Evolutionary conservation across 139 green algal genomes (phyloP).

Genomic region (Limnomonas spitsbergensis): DNA sequence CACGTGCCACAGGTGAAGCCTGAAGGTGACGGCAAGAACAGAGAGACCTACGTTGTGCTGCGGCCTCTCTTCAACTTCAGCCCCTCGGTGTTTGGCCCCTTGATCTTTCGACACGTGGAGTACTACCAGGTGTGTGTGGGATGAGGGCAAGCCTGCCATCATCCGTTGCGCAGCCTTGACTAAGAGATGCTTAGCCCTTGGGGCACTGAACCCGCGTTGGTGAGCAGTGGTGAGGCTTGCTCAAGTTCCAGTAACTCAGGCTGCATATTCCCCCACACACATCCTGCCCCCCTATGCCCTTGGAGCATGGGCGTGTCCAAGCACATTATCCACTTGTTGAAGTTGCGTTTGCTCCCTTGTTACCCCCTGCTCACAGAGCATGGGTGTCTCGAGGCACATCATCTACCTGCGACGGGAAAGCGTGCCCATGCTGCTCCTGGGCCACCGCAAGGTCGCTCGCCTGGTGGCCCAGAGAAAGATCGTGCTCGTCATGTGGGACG

Average conservation of each 20-base stretch:
- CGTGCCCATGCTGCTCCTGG: slow-evolving; percentile 1
- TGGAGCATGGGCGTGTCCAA: too few relatives aligned
- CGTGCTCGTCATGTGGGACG: slow-evolving; percentile 16
- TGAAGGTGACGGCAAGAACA: not conserved
- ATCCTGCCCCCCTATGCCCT: too few relatives aligned
- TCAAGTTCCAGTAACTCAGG: too few relatives aligned
- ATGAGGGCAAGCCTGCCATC: too few relatives aligned
- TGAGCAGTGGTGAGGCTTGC: too few relatives aligned
- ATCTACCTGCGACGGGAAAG: slow-evolving; percentile 16
- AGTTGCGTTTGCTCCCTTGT: too few relatives aligned
- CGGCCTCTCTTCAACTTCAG: slow-evolving; percentile 11
- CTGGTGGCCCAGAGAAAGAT: not conserved
- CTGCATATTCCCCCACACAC: too few relatives aligned
- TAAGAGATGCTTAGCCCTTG: too few relatives aligned
- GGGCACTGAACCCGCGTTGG: too few relatives aligned
- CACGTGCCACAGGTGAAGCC: not conserved
- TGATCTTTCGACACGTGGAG: slow-evolving; percentile 22
- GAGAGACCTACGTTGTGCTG: slow-evolving; percentile 16
- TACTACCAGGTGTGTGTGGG: slow-evolving; percentile 20
- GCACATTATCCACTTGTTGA: too few relatives aligned
- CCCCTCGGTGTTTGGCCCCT: not conserved
- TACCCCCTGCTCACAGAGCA: not conserved
- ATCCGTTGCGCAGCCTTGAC: too few relatives aligned
- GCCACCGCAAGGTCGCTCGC: not conserved
- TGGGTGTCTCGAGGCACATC: slow-evolving; percentile 29